These are phyloP conservation scores for Ganoderma boninense DNA, from an alignment of 1,284 basidiomycete species.

Conservation along the genomic window DNA sequence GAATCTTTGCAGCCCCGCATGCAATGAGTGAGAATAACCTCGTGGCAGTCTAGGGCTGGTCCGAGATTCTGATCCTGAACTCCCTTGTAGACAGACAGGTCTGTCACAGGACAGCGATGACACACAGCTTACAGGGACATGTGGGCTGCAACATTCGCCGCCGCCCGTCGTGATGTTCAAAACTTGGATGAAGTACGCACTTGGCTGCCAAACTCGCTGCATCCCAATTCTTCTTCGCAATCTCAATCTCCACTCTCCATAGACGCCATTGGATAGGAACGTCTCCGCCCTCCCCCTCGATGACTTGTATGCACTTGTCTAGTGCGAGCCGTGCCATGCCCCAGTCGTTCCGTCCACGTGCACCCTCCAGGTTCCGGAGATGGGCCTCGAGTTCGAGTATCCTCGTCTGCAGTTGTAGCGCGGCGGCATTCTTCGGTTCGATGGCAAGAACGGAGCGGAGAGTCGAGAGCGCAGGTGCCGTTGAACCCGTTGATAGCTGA, in stretches of 20 bases:
- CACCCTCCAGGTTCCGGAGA: conserved; percentile 66
- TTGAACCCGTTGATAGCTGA: conserved; percentile 78
- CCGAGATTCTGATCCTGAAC: no score
- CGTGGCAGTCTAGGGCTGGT: no score
- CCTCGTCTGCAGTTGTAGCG: conserved; percentile 66
- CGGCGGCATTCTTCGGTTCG: conserved; percentile 64
- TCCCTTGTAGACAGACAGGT: no score
- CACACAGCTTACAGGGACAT: no score
- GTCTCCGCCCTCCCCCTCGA: conserved; percentile 78
- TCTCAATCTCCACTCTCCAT: conserved; percentile 82
- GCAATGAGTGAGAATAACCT: no score
- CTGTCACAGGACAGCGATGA: no score
- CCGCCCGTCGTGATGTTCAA: no score
- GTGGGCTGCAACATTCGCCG: no score
- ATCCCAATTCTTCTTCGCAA: conserved; percentile 76
- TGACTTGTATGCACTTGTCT: conserved; percentile 74
- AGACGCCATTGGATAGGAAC: conserved; percentile 79
- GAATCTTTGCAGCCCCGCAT: no score
- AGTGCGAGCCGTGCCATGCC: conserved; percentile 73
- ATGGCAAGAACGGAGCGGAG: conserved; percentile 62
- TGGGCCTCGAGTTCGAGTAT: conserved; percentile 70
- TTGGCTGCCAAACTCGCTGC: conserved; percentile 75
- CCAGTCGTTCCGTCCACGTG: conserved; percentile 71
- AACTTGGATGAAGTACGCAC: conserved; percentile 45
- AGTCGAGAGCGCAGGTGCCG: conserved; percentile 69